Evolutionary conservation across 768 basidiomycete genomes (phyloP), one percentile per base, ranked within the genome.

Genomic region (Pleurotus tuoliensis): DNA sequence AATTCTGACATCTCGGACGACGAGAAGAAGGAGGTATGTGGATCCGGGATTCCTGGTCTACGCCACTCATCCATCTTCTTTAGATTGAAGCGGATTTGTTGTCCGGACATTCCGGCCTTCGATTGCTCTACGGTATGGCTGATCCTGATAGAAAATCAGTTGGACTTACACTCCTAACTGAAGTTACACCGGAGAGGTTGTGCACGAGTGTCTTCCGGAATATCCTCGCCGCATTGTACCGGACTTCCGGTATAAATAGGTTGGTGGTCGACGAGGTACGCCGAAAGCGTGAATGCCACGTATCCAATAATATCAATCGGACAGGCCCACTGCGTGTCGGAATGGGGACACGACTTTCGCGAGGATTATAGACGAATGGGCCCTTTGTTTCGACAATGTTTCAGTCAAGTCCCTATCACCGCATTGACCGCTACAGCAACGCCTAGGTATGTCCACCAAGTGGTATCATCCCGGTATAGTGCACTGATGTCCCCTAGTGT

Each of bases 381-480:
- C 4, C 66, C 72, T 34, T 2, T 12, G 39, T 89, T 94, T 66
- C 81, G 92, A 1, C 74, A 80, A 38, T 76, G 74, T 25, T 92
- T 86, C 63, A 78, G 79, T 1, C 73, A 78, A 56, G 81, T 93
- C 3, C 92, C 92, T 0, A 86, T 94, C 61, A 94, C 92, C 89
- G 92, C 92, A 3, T 69, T 94, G 39, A 94, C 91, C 1, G 91
- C 92, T 1, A 91, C 88, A 12, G 91, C 92, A 2, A 94, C 92
- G 5, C 69, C 82, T 43, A 68, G 70, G 89, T 90, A 67, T 24
- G 81, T 67, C 11, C 18, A 18, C 47, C 1, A 39, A 34, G 34
- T 30, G 55, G 57, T 48, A 30, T 20, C 55, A 45, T 27, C 40
- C 5, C 37, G 30, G 20, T 15, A 27, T 24, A n/a, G 18, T 24